phyloP scores from a whole-genome alignment of 176 grass and related monocot species.

The Oryza longistaminata region DNA sequence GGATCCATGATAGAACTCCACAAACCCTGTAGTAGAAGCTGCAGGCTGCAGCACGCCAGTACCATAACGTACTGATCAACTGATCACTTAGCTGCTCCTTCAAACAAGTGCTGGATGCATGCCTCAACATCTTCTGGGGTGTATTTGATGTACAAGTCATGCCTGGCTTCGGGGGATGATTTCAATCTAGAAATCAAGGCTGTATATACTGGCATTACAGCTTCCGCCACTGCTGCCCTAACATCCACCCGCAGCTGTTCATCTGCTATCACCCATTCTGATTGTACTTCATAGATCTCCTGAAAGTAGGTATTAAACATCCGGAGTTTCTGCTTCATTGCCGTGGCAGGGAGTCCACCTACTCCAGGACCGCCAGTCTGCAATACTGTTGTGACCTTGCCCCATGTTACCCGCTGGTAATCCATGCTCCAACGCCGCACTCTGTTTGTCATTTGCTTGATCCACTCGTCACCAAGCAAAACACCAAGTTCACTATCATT shows the following conservation, averaged over 20 bases:
- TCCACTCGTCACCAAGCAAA: constrained; percentile 86
- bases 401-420: constrained; percentile 76
- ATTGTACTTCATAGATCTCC: constrained; percentile 61
- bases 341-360: constrained; percentile 45
- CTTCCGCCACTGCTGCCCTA: constrained; percentile 44
- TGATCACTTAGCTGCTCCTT: constrained; percentile 64
- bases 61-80: constrained; percentile 26
- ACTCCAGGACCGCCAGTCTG: constrained; percentile 59
- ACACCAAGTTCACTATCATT: constrained; percentile 76
- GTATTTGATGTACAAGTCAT: constrained; percentile 64
- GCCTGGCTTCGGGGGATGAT: constrained; percentile 47
- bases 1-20: constrained; percentile 20
- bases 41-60: background rate
- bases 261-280: constrained; percentile 72
- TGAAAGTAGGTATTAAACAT: constrained; percentile 88
- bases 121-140: constrained; percentile 70
- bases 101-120: constrained; percentile 67
- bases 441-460: constrained; percentile 70
- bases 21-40: background rate
- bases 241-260: constrained; percentile 70
- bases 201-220: constrained; percentile 72
- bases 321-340: constrained; percentile 66
- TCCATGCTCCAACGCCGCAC: constrained; percentile 82
- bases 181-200: constrained; percentile 60
- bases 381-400: constrained; percentile 72